Evolutionary conservation across 2,329 filamentous ascomycete genomes (phyloP).

Genomic region (Phialocephala subalpina): DNA sequence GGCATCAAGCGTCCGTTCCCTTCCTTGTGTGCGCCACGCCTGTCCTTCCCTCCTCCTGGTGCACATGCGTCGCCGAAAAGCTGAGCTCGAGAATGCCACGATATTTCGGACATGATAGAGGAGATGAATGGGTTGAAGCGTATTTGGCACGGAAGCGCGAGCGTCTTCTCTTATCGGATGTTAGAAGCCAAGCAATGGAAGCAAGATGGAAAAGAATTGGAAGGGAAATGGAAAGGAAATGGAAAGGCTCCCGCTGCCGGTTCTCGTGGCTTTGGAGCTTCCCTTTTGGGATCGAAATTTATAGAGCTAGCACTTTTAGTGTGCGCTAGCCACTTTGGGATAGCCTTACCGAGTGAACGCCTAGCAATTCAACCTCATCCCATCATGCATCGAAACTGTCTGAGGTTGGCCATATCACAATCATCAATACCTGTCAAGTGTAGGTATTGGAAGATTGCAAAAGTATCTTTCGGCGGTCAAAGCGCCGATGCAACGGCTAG

Average conservation of each 20-base stretch:
- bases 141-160: neutral
- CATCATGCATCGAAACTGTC: neutral
- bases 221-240: slow-evolving; percentile 10
- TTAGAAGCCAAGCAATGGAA: slow-evolving; percentile 6
- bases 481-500: neutral
- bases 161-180: neutral
- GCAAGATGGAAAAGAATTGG: slow-evolving; percentile 11
- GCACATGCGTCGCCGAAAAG: neutral
- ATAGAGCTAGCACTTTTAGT: slow-evolving; percentile 3
- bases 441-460: neutral
- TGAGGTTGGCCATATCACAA: neutral
- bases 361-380: slow-evolving; percentile 17
- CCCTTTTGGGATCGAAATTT: slow-evolving; percentile 17
- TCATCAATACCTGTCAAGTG: neutral
- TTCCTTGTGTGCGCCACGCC: neutral
- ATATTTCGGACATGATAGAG: neutral
- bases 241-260: neutral
- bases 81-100: neutral
- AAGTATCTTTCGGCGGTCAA: neutral
- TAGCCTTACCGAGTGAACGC: neutral
- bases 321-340: neutral
- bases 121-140: neutral
- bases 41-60: neutral
- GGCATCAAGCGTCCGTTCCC: neutral
- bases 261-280: slow-evolving; percentile 9